These are phyloP conservation scores for Amanita subjunquillea DNA, from an alignment of 768 basidiomycete genomes.

Conservation along the genomic window DNA sequence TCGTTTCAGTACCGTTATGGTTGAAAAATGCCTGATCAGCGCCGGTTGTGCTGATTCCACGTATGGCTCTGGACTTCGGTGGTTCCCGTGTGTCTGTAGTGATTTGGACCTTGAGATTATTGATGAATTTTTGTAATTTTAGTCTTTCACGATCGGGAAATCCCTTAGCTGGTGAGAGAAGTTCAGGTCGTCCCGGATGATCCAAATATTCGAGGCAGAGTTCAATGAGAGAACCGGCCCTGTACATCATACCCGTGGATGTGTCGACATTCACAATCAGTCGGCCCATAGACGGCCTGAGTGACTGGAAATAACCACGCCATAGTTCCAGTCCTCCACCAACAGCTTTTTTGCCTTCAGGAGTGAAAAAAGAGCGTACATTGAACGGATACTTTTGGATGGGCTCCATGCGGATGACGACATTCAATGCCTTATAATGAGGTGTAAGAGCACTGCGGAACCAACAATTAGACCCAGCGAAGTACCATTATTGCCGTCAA, in stretches of 20 bases:
- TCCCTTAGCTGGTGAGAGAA: slow-evolving; percentile 21
- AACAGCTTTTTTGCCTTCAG: slow-evolving; percentile 37
- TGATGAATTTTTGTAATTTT: slow-evolving; percentile 25
- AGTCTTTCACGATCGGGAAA: slow-evolving; percentile 44
- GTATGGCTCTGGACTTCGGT: slow-evolving; percentile 34
- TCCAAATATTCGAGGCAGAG: slow-evolving; percentile 49
- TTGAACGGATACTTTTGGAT: slow-evolving; percentile 61
- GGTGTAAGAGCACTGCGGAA: background rate
- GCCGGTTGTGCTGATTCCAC: slow-evolving; percentile 38
- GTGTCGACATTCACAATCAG: slow-evolving; percentile 74
- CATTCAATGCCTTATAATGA: slow-evolving; percentile 51
- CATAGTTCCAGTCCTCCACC: slow-evolving; percentile 60
- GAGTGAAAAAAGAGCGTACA: slow-evolving; percentile 64
- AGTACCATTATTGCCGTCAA: slow-evolving; percentile 49
- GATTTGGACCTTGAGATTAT: slow-evolving; percentile 18
- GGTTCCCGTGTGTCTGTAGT: slow-evolving; percentile 11
- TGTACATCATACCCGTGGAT: slow-evolving; percentile 69
- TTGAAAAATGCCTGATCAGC: slow-evolving; percentile 42
- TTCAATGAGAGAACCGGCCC: slow-evolving; percentile 45
- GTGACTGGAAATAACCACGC: slow-evolving; percentile 77
- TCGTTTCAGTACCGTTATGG: slow-evolving; percentile 28
- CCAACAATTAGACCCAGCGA: background rate
- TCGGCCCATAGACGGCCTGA: slow-evolving; percentile 53
- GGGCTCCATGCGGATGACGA: slow-evolving; percentile 68
- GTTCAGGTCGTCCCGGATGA: background rate